These are phyloP conservation scores for Carallia pectinifolia DNA, from an alignment of 345 rosid genomes.

Conservation along the genomic window DNA sequence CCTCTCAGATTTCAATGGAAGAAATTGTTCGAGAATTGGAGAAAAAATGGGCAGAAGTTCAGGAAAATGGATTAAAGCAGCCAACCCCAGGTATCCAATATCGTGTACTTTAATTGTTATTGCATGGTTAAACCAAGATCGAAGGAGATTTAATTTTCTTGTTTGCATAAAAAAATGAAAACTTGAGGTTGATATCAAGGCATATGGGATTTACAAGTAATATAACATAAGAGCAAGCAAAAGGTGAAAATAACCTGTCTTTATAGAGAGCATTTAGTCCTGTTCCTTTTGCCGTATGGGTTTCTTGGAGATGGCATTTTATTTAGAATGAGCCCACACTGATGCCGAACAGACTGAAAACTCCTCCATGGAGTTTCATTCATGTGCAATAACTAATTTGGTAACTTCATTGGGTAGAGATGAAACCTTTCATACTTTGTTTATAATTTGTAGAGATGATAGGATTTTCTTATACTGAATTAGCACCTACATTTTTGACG, in stretches of 20 bases:
- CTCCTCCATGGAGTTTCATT: background rate
- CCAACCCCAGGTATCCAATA: constrained; percentile 70
- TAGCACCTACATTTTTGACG: constrained; percentile 13
- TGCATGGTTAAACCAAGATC: background rate
- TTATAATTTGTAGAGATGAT: background rate
- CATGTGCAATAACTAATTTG: background rate
- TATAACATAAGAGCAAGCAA: background rate
- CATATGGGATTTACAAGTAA: background rate
- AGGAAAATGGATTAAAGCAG: constrained; percentile 67
- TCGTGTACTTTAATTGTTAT: background rate
- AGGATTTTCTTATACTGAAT: background rate
- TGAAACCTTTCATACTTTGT: no score
- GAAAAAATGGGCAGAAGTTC: constrained; percentile 62
- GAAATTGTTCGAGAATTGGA: constrained; percentile 68
- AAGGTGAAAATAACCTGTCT: background rate
- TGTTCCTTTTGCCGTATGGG: background rate
- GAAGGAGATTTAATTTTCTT: no score
- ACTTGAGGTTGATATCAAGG: background rate
- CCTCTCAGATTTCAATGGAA: constrained; percentile 67
- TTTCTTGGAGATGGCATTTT: background rate
- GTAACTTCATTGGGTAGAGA: background rate
- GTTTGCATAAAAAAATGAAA: background rate
- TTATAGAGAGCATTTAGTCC: background rate
- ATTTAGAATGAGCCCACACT: background rate
- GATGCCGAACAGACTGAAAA: background rate